Evolutionary conservation across 352 stramenopile genomes (phyloP), one percentile per base, ranked within the genome.

Genomic region (Phytophthora pseudosyringae): DNA sequence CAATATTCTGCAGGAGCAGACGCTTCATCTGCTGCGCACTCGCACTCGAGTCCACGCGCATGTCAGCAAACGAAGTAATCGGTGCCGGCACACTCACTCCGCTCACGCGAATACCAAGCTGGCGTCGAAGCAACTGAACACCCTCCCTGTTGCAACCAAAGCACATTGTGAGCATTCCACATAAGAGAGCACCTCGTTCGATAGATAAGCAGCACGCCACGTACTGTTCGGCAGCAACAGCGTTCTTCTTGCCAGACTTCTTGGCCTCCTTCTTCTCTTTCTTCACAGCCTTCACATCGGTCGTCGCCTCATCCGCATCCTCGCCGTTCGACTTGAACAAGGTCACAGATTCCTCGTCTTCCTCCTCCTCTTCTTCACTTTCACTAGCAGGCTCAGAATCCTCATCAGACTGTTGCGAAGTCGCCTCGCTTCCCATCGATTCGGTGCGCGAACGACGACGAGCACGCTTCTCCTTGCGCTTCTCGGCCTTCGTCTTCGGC

Each of bases 21-120:
- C 60, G 51, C 39, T 83, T 87, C 69, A 95, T 83, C 43, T 80
- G 75, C 56, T 94, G 75, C 21, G 82, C 72, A 21, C 73, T 73
- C 31, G 85, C 57, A 31, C 44, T 63, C 0, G 54, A 59, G 57
- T 67, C 74, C 67, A 90, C 51, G 16, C 77, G 83, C 84, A 96
- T 96, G 40, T 74, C 71, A 26, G 60, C 61, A 61, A 96, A 96
- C 13, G 81, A 78, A 28, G 84, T 85, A 43, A 96, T 86, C n/a
- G 89, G 87, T 26, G 83, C 67, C 10, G 87, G 86, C 12, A 90
- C 81, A 29, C 65, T 63, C 18, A 86, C 75, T 44, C 86, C 86
- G 28, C 85, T 75, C 46, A 94, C 87, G 25, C 78, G 81, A 57
- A 96, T 96, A 60, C 80, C 79, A 71, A 96, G 85, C 52, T 94